Percentiles rank a stretch among this genome's conserved stretches.
phyloP scores from a whole-genome alignment of 23 red algal species.

The Pyropia haitanensis region DNA sequence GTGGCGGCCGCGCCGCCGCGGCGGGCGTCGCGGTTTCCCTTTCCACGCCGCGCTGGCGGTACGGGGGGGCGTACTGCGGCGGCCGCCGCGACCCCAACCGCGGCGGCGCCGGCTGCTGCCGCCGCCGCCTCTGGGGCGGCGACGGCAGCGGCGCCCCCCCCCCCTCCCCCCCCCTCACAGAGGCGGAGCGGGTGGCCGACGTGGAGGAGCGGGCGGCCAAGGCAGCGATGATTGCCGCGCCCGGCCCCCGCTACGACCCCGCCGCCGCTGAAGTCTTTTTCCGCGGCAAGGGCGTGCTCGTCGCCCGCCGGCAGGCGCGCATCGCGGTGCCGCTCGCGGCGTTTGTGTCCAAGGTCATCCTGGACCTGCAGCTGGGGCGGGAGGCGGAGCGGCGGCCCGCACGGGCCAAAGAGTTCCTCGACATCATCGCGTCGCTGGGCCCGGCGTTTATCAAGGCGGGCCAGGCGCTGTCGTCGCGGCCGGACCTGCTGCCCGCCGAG shows the following conservation, averaged over 20 bases:
- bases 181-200: neutral
- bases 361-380: constrained; percentile 72
- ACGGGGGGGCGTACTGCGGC: no score
- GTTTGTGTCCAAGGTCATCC: constrained; percentile 68
- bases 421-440: constrained; percentile 82
- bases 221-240: constrained; percentile 45
- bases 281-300: constrained; percentile 30
- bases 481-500: constrained; percentile 92
- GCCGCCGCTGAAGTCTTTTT: constrained; percentile 38
- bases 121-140: no score
- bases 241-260: constrained; percentile 71
- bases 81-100: no score
- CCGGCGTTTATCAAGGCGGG: constrained; percentile 98
- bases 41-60: no score
- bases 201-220: constrained; percentile 40
- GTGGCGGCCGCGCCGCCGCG: no score
- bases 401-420: constrained; percentile 80
- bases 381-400: constrained; percentile 53
- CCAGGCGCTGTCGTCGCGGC: constrained; percentile 87
- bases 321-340: constrained; percentile 75
- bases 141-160: no score
- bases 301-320: constrained; percentile 64
- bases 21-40: no score
- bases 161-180: no score
- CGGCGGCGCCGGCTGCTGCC: no score